A percentile compares a stretch with the other conserved stretches of the same genome.
Evolutionary conservation across 139 green algal genomes (phyloP).

Genomic region (Desmodesmus armatus): DNA sequence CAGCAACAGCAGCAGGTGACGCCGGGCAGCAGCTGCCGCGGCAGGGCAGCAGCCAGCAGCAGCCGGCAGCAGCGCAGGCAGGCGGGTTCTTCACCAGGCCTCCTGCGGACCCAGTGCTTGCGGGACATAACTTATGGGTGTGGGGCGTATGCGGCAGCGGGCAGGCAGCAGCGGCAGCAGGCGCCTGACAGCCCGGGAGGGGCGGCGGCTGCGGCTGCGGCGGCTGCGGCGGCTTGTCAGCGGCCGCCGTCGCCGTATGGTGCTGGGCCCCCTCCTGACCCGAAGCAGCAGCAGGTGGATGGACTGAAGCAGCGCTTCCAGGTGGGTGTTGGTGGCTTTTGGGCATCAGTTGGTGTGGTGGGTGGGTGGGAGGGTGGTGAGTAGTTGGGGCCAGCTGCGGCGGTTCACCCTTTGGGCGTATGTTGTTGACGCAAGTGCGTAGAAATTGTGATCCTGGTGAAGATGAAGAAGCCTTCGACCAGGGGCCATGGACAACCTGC

Average conservation of each 20-base stretch:
- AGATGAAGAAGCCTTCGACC: neutral
- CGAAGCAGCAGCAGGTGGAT: constrained; percentile 10
- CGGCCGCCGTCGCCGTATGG: neutral
- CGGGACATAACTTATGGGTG: constrained; percentile 35
- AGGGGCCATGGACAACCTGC: neutral
- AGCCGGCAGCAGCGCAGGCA: constrained; percentile 29
- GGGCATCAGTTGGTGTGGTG: neutral
- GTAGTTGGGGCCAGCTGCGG: too few relatives aligned
- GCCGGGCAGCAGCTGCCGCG: constrained; percentile 16
- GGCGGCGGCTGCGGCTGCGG: constrained; percentile 10
- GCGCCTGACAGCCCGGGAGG: constrained; percentile 3
- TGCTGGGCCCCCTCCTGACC: constrained; percentile 20
- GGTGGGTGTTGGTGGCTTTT: neutral
- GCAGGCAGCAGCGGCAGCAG: constrained; percentile 18
- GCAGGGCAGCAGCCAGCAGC: constrained; percentile 15
- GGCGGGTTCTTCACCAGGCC: constrained; percentile 2
- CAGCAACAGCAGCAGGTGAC: constrained; percentile 25
- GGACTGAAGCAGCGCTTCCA: constrained; percentile 53
- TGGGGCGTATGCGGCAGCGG: constrained; percentile 33
- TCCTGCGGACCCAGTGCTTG: neutral
- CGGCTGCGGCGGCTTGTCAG: constrained; percentile 41
- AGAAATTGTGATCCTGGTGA: neutral
- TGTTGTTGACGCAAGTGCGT: neutral
- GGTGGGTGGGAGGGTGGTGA: too few relatives aligned
- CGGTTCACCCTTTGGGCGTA: neutral